Evolutionary conservation across 2,329 filamentous ascomycete genomes (phyloP), one percentile per base, ranked within the genome.

Genomic region (Aurifilum marmelostoma): DNA sequence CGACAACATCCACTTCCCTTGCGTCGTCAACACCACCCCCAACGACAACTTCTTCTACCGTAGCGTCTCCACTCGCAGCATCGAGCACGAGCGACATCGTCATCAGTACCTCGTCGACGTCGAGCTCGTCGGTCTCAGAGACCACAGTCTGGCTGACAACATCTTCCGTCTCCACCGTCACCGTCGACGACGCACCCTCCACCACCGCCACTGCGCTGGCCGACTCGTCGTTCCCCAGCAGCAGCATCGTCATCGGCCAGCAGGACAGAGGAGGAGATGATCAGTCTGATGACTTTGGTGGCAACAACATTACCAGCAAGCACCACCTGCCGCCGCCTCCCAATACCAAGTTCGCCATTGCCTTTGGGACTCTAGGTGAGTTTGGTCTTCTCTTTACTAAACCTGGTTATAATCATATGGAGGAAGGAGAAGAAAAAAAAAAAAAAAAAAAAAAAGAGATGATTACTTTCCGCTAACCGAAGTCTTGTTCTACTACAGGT

Each of bases 341-440:
- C 24, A 66, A 66, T 37, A 63, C 50, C 56, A 67, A 67, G 63
- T 68, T 67, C 4, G 70, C 32, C 32, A 71, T 71, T 3, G 70
- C 68, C 16, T 70, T 71, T 18, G 70, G 67, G 12, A 59, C 39
- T 5, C 32, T 71, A 11, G 70, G 70, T 71, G 60, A 21, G 68
- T 41, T 9, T 21, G 8, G 2, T 39, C 37, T 11, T 39, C 6
- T 11, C 37, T 34, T 34, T 8, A 8, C 34, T 8, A 34, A 34
- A 34, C 4, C 34, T 8, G 34, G 8, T 8, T 34, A 34, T 34
- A 39, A 39, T 9, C 2, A 12, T 6, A 39, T 9, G 37, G 4
- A 7, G 37, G 11, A 39, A 39, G 9, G 11, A 39, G 11, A 11
- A 39, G 12, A 39, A 39, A 2, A 39, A 39, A 39, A 11, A 6